Percentiles rank a stretch among this genome's conserved stretches.
Conservation (phyloP, 83 land plant species). For the Isoetes engelmannii region DNA sequence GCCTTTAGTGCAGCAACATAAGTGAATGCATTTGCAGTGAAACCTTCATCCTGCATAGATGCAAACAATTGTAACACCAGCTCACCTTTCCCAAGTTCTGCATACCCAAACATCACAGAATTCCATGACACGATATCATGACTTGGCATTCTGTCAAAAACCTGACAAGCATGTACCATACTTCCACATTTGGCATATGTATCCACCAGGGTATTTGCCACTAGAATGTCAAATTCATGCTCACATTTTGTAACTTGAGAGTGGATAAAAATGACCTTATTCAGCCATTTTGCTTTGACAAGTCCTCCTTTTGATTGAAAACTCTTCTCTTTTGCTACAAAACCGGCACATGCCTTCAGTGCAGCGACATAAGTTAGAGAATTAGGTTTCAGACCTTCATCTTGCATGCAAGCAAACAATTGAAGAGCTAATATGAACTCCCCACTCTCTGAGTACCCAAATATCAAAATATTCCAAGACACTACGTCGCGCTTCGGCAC, state of each 20-base stretch:
- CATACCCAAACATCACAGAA: neutral
- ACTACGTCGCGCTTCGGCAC: neutral
- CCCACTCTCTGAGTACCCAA: neutral
- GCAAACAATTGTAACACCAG: neutral
- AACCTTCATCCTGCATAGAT: neutral
- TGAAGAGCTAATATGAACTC: neutral
- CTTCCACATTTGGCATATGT: neutral
- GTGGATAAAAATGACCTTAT: neutral
- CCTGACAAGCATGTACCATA: neutral
- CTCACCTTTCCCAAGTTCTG: neutral
- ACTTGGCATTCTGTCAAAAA: neutral
- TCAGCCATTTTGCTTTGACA: neutral
- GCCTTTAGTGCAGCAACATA: conserved; percentile 4
- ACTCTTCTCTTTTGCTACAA: neutral
- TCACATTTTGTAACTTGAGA: neutral
- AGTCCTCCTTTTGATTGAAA: neutral
- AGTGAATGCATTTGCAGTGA: neutral
- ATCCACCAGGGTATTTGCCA: neutral
- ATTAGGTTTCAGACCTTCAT: neutral
- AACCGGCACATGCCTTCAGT: neutral
- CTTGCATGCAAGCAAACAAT: neutral
- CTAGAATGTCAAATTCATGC: neutral
- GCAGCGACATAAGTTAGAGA: neutral
- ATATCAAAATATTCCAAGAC: neutral
- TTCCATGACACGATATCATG: neutral